phyloP scores from a whole-genome alignment of 2,329 filamentous ascomycete species.

The Colletotrichum phormii region DNA sequence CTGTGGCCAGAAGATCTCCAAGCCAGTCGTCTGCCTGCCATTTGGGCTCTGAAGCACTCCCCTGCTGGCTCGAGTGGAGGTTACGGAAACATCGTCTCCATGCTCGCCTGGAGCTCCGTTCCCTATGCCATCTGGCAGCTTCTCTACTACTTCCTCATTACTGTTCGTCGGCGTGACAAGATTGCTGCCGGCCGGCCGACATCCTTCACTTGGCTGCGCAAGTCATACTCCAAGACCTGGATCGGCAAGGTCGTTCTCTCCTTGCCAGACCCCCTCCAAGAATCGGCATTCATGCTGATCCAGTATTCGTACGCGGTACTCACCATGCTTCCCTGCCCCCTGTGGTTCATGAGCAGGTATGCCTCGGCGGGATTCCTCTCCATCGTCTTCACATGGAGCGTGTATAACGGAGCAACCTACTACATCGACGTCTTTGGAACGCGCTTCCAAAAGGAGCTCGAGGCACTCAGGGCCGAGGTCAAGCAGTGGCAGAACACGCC shows the following conservation, averaged over 20 bases:
- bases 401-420: slow-evolving; percentile 96
- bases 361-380: slow-evolving; percentile 82
- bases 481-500: slow-evolving; percentile 83
- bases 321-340: slow-evolving; percentile 92
- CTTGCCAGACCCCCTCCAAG: slow-evolving; percentile 81
- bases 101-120: slow-evolving; percentile 94
- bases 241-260: slow-evolving; percentile 87
- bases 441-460: slow-evolving; percentile 95
- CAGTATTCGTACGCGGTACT: slow-evolving; percentile 91
- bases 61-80: slow-evolving; percentile 79
- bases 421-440: slow-evolving; percentile 99
- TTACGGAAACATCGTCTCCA: slow-evolving; percentile 80
- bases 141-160: slow-evolving; percentile 93
- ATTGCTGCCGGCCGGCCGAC: slow-evolving; percentile 96
- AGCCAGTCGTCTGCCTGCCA: slow-evolving; percentile 80
- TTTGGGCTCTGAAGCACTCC: slow-evolving; percentile 81
- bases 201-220: slow-evolving; percentile 96
- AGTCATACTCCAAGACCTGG: slow-evolving; percentile 89
- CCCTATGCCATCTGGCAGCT: slow-evolving; percentile 96
- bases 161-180: slow-evolving; percentile 91
- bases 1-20: slow-evolving; percentile 76
- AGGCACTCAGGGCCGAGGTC: slow-evolving; percentile 89
- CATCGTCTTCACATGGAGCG: slow-evolving; percentile 90
- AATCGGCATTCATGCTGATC: slow-evolving; percentile 94
- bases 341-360: slow-evolving; percentile 94